phyloP scores from a whole-genome alignment of 441 rosid species.

The Populus hybrid region DNA sequence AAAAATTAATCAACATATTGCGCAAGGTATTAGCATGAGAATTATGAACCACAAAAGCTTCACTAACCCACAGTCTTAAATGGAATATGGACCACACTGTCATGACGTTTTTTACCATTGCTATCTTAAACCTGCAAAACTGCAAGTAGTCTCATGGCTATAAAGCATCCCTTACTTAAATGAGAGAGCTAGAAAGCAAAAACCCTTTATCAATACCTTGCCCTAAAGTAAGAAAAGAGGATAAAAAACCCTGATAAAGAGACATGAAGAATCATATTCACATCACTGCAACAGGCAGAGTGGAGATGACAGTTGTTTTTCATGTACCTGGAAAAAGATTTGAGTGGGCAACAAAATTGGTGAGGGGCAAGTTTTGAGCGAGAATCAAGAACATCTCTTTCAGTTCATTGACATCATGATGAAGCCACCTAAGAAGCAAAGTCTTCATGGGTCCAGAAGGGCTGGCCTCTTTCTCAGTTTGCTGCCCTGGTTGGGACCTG shows the following conservation, averaged over 20 bases:
- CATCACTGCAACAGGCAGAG: too few relatives aligned
- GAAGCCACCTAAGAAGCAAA: conserved; percentile 25
- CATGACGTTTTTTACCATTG: conserved; percentile 10
- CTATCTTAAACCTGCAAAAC: background rate
- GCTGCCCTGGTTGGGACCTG: conserved; percentile 31
- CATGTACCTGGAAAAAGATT: too few relatives aligned
- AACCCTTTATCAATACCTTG: background rate
- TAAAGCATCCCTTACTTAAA: too few relatives aligned
- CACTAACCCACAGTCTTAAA: conserved; percentile 2
- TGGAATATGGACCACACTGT: conserved; percentile 25
- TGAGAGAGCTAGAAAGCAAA: background rate
- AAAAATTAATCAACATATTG: too few relatives aligned
- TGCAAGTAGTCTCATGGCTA: background rate
- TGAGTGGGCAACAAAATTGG: too few relatives aligned
- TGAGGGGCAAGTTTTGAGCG: too few relatives aligned
- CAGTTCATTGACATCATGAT: conserved; percentile 18
- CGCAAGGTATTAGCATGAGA: background rate
- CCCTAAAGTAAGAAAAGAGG: background rate
- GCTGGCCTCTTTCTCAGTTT: conserved; percentile 11
- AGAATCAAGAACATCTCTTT: background rate
- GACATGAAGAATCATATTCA: background rate
- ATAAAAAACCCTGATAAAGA: background rate
- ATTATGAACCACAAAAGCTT: conserved; percentile 19
- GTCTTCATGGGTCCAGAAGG: conserved; percentile 29
- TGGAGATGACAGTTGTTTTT: too few relatives aligned